A percentile compares a stretch with the other conserved stretches of the same genome.
Conservation (phyloP, 2,329 filamentous ascomycete genomes). For the Epichloe glyceriae region DNA sequence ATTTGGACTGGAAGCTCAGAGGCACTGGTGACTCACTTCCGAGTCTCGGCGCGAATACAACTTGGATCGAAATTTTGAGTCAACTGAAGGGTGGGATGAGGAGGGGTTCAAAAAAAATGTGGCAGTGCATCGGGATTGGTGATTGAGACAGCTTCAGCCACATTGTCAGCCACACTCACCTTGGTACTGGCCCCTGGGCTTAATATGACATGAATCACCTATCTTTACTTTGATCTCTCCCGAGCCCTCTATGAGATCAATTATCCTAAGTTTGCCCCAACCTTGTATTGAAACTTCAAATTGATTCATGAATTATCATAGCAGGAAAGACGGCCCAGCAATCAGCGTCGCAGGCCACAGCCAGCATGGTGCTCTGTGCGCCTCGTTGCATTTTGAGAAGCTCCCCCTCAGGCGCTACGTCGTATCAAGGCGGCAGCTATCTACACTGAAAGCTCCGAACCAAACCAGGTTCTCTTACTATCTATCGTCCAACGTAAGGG, state of each 20-base stretch:
- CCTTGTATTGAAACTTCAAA: background rate
- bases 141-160: conserved; percentile 6
- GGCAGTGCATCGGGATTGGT: conserved; percentile 8
- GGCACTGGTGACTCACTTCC: conserved; percentile 2
- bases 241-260: background rate
- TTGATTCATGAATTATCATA: background rate
- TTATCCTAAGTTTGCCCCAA: background rate
- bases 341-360: background rate
- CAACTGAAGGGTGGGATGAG: conserved; percentile 10
- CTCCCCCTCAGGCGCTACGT: conserved; percentile 1
- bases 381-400: conserved; percentile 10
- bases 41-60: background rate
- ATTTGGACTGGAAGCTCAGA: background rate
- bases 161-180: background rate
- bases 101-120: conserved; percentile 8
- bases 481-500: conserved; percentile 7
- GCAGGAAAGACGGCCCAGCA: background rate
- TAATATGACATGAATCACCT: background rate
- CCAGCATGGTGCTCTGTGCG: conserved; percentile 12
- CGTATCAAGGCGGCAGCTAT: conserved; percentile 6
- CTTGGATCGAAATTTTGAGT: conserved; percentile 11
- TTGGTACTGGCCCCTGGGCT: background rate
- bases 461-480: conserved; percentile 13
- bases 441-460: conserved; percentile 4
- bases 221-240: background rate